These are phyloP conservation scores for Galerina marginata DNA, from an alignment of 768 basidiomycete genomes.

Conservation along the genomic window DNA sequence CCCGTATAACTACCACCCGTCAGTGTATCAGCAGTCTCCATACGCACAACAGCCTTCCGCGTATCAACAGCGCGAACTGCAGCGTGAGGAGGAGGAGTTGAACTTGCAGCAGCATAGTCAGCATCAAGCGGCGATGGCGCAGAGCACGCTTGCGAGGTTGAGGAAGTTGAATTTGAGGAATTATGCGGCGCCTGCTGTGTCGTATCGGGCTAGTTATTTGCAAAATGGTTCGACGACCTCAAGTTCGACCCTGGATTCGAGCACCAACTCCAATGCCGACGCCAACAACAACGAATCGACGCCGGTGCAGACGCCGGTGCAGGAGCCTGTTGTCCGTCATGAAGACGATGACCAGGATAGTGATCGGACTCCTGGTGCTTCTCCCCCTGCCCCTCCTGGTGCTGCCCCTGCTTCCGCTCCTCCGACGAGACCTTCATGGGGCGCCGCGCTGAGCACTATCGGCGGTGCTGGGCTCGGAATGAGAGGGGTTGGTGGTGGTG, in stretches of 20 bases:
- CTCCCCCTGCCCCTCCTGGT: too few relatives aligned
- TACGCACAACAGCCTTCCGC: slow-evolving; percentile 10
- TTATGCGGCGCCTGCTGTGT: slow-evolving; percentile 50
- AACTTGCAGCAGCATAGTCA: slow-evolving; percentile 7
- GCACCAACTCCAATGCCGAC: too few relatives aligned
- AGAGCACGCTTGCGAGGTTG: slow-evolving; percentile 38
- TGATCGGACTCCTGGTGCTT: too few relatives aligned
- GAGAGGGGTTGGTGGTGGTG: too few relatives aligned
- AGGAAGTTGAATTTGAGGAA: slow-evolving; percentile 51
- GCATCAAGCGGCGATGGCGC: slow-evolving; percentile 33
- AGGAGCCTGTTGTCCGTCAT: slow-evolving; percentile 13
- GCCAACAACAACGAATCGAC: too few relatives aligned
- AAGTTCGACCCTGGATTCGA: slow-evolving; percentile 18
- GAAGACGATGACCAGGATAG: too few relatives aligned
- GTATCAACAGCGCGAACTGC: slow-evolving; percentile 12
- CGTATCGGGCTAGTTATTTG: neutral
- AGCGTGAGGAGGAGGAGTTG: neutral
- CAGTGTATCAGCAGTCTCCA: slow-evolving; percentile 6
- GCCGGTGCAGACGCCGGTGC: slow-evolving; percentile 26
- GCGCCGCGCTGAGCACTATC: neutral
- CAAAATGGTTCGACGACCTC: neutral
- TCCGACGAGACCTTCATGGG: neutral
- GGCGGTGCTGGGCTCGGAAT: too few relatives aligned
- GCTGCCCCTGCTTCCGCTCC: too few relatives aligned
- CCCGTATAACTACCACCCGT: neutral